Evolutionary conservation across 805 yeast species (phyloP), one percentile per base, ranked within the genome.

Genomic region (Wickerhamiella occidentalis): DNA sequence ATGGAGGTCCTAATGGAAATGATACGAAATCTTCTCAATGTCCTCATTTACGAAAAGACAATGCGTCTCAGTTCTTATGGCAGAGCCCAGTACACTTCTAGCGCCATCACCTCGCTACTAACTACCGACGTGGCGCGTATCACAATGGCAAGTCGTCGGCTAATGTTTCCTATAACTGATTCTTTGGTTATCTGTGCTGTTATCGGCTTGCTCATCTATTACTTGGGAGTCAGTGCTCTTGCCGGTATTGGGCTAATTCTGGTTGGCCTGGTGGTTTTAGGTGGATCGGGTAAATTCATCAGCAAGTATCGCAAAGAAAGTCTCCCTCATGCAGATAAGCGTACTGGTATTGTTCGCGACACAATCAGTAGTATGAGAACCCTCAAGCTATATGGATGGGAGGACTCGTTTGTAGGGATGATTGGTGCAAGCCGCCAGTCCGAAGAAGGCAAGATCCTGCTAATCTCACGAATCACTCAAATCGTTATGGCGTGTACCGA

Each of bases 331-430:
- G 88, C 95, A 2, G 97, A 88, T 63, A 64, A 68, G 18, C 78
- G 97, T 59, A 85, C 88, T 19, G 72, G 78, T 43, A 71, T 77
- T 45, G 79, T 86, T 63, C 81, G 84, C 55, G 97, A 88, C 63
- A 76, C 86, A 25, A 69, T 88, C 55, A 78, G 75, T 59, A 78
- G 82, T 55, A 76, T 88, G 73, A 85, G 83, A 60, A 74, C 82
- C 62, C 84, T 88, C 63, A 88, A 88, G 67, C 83, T 75, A 62
- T 88, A 87, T 62, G 84, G 94, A 1, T 88, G 96, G 96, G 96
- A 88, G 65, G 71, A 71, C 28, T 87, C 96, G 0, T 88, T 85
- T 61, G 71, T 72, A 48, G 63, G 71, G 8, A 68, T 73, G 47
- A 73, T 88, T 30, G 59, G 76, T 13, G 71, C 69, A 11, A 69